Evolutionary conservation across 768 basidiomycete genomes (phyloP), one percentile per base, ranked within the genome.

Genomic region (Panellus pusillus): DNA sequence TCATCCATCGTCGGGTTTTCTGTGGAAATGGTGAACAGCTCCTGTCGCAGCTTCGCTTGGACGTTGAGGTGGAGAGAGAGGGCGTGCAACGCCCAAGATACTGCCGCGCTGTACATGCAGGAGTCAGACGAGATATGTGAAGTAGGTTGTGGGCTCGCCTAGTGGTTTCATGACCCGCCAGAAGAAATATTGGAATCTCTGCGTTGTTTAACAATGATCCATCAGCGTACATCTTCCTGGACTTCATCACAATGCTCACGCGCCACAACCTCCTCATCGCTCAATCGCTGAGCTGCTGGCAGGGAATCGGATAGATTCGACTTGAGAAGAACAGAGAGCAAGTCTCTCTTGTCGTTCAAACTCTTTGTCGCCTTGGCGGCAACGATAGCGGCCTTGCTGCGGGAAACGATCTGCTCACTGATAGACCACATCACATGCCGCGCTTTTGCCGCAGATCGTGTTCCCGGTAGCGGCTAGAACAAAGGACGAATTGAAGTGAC

Each of bases 231-330:
- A 35, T 35, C 9, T 35, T 11, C 32, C 3, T 8, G 11, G 14
- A 14, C 14, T 14, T 35, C 32, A 11, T 35, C 32, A 3, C 6
- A 73, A 50, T 2, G 79, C 45, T 15, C 31, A 60, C 58, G 61
- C 6, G 60, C 55, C 2, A 78, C 36, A 4, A 83, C 77, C 43
- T 82, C 81, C 20, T 69, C 70, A 32, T 83, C 81, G 0, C 71
- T 72, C 56, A 83, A 51, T 83, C 81, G 0, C 71, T 72, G 56
- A 83, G 51, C 35, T 62, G 65, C 60, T 78, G 75, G 24, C 53
- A 63, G 11, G 72, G 74, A 69, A 6, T 78, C 60, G 56, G 76
- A 76, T 70, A 79, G 70, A 61, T 82, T 83, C 6, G 79, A 79
- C 49, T 68, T 70, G 47, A 81, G 68, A 9, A 82, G 67, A n/a